Evolutionary conservation across 768 basidiomycete species (phyloP).

Genomic region (Imleria badia): DNA sequence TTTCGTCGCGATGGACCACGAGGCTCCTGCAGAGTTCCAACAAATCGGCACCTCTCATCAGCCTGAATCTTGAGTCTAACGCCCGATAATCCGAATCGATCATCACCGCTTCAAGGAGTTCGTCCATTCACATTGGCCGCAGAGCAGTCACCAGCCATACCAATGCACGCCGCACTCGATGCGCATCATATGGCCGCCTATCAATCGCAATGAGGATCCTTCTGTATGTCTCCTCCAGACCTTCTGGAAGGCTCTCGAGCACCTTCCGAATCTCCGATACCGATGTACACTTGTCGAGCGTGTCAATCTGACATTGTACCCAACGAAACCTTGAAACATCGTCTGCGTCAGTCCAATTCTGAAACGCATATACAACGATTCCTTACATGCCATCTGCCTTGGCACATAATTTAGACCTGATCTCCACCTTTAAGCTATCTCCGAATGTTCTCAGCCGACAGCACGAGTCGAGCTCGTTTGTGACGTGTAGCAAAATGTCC

Average conservation of each 20-base stretch:
- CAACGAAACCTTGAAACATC: slow-evolving; percentile 11
- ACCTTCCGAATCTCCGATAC: not conserved
- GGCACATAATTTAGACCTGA: slow-evolving; percentile 1
- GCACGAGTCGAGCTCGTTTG: slow-evolving; percentile 9
- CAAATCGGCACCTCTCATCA: not conserved
- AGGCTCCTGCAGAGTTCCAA: slow-evolving; percentile 7
- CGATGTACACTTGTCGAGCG: not conserved
- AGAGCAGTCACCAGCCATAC: slow-evolving; percentile 13
- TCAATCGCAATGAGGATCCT: slow-evolving; percentile 19
- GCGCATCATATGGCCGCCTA: not conserved
- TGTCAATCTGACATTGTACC: slow-evolving; percentile 19
- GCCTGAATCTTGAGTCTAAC: not conserved
- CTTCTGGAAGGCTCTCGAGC: slow-evolving; percentile 11
- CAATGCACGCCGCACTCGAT: slow-evolving; percentile 5
- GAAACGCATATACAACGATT: not conserved
- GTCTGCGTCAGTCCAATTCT: not conserved
- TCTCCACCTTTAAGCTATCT: slow-evolving; percentile 4
- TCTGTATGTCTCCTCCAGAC: slow-evolving; percentile 24
- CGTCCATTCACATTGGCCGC: slow-evolving; percentile 6
- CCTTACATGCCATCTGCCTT: slow-evolving; percentile 25
- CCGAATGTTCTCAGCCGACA: slow-evolving; percentile 2
- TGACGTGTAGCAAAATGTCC: slow-evolving; percentile 12
- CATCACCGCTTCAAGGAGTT: slow-evolving; percentile 9
- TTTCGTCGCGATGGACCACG: slow-evolving; percentile 7
- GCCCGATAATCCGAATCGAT: not conserved